Base-by-base conservation (phyloP, 208 protist species). In the Crithidia bombi region DNA sequence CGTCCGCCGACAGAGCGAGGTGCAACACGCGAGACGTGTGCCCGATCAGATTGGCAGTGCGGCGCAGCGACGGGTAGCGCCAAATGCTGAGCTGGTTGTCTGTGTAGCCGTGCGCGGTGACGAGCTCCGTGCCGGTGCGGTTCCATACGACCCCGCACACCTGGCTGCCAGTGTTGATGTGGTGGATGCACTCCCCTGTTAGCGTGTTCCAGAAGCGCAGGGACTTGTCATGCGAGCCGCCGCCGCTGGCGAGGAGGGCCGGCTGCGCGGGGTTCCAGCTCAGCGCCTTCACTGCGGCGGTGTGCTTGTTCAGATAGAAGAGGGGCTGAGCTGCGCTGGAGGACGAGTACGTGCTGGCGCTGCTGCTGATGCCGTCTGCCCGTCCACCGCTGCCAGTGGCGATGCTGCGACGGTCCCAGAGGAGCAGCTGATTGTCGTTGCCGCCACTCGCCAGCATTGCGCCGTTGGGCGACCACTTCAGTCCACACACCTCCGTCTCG, bases 21-120 rank as follows among this genome's bases (percentile, higher is more conserved):
- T 99, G 96, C 12, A 99, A 90, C n/a, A 99, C 98, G 54, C 99
- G 98, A 0, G 82, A 92, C 0, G 95, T 98, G 87, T 99, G 99
- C 6, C 98, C 98, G 25, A 77, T 96, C n/a, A 99, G 83, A 73
- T 99, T 98, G 26, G 95, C 95, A 46, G 99, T 86, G 55, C 97
- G 94, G 33, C 84, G 85, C 86, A 99, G 91, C 26, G 97, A 96
- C 36, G 99, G 98, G 67, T 99, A 99, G 73, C 98, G 98, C 99
- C 99, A 99, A 39, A 99, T 89, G 51, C 89, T 97, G 5, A 99
- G 88, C 79, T 99, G 98, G 80, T 99, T 99, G 68, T 99, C 86
- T 6, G 91, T 93, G 82, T 98, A 99, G 65, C 99, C 99, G 82
- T 99, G 99, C 14, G 95, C 96, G 46, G 95, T 98, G 44, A 99